phyloP scores from a whole-genome alignment of 106 monocot genomes.

The Platanthera zijinensis region DNA sequence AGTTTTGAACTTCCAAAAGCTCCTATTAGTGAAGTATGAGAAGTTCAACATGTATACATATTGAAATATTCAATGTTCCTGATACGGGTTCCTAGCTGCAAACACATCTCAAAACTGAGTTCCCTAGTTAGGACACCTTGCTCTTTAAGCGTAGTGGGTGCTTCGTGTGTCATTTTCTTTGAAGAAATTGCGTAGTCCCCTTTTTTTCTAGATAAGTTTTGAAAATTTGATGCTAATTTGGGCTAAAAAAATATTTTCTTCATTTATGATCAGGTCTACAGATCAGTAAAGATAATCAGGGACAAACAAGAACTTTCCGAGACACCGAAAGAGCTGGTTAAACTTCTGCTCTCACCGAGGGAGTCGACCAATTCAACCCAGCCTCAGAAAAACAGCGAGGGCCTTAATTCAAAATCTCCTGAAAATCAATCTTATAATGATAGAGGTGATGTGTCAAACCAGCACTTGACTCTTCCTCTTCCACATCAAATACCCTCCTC shows the following conservation, averaged over 20 bases:
- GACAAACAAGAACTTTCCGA: conserved; percentile 92
- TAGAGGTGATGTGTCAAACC: conserved; percentile 32
- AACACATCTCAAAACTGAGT: too few species aligned
- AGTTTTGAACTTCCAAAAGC: too few species aligned
- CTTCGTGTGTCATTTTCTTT: too few species aligned
- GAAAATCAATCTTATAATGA: conserved; percentile 41
- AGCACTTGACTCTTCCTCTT: conserved; percentile 52
- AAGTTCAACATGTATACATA: too few species aligned
- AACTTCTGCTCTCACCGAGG: conserved; percentile 58
- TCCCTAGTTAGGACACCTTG: too few species aligned
- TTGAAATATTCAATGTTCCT: too few species aligned
- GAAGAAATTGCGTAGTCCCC: too few species aligned
- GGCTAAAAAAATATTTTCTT: neutral
- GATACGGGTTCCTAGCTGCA: too few species aligned
- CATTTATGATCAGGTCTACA: conserved; percentile 49
- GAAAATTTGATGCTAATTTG: neutral
- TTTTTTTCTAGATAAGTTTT: neutral
- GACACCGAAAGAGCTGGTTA: conserved; percentile 75
- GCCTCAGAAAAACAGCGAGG: conserved; percentile 22
- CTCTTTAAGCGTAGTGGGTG: too few species aligned
- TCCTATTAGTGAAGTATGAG: too few species aligned
- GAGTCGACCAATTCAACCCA: conserved; percentile 21
- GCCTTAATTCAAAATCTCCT: conserved; percentile 19
- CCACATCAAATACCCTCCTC: conserved; percentile 32
- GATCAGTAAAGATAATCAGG: conserved; percentile 83